phyloP scores from a whole-genome alignment of 495 filamentous ascomycete genomes.

The Penicillium riverlandense region DNA sequence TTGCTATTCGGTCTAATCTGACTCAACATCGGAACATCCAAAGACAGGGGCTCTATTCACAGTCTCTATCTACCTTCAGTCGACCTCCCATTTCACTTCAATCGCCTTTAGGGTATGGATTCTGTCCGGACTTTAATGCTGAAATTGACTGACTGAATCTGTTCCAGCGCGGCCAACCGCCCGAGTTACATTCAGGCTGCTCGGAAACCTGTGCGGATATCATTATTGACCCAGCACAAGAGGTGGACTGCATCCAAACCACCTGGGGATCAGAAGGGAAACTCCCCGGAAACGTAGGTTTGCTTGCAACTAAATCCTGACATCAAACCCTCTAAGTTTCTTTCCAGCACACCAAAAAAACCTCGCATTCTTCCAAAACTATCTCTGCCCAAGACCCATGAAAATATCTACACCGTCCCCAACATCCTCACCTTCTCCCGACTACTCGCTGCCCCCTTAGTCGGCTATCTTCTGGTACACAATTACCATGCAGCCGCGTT shows the following conservation, averaged over 20 bases:
- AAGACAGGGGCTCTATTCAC: not conserved
- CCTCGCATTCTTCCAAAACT: conserved; percentile 12
- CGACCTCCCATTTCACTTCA: conserved; percentile 9
- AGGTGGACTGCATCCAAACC: conserved; percentile 20
- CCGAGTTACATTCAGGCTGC: not conserved
- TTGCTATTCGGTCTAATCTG: not conserved
- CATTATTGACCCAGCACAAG: conserved; percentile 7
- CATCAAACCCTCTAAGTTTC: not conserved
- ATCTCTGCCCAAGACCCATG: conserved; percentile 45
- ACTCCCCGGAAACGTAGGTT: conserved; percentile 13
- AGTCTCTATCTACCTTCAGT: not conserved
- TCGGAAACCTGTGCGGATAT: not conserved
- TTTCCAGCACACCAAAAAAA: too few relatives aligned
- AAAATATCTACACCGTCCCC: conserved; percentile 94
- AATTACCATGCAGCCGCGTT: conserved; percentile 70
- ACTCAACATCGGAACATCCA: not conserved
- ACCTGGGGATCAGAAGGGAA: conserved; percentile 10
- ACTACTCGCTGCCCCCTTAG: conserved; percentile 71
- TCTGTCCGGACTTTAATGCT: not conserved
- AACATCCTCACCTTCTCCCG: conserved; percentile 88
- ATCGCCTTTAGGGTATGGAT: conserved; percentile 4
- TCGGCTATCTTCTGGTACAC: conserved; percentile 85
- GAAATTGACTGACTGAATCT: conserved; percentile 1
- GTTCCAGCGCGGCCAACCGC: conserved; percentile 1
- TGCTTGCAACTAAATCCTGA: not conserved